Base-by-base conservation (phyloP, 2,329 filamentous ascomycete genomes). In the Exophiala sideris region DNA sequence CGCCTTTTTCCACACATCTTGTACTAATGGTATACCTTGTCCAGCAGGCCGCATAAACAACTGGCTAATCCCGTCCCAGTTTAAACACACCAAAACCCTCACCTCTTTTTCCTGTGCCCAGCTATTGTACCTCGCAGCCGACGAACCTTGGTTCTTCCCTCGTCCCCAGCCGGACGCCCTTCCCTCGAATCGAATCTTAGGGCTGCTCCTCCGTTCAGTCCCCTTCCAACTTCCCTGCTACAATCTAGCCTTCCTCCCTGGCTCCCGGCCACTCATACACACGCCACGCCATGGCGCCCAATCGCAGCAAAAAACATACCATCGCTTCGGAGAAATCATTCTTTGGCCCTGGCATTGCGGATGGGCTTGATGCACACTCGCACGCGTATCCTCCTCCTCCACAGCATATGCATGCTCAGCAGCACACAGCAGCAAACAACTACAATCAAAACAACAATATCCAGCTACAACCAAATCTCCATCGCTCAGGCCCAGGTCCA, bases 291-390 rank as follows among this genome's bases (percentile, higher is more conserved):
- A 60, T 57, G 57, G 54, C 57, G 47, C 55, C 50, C 39, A 33
- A 47, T 41, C 48, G 42, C 36, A 48, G 54, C 48, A 48, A 54
- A 51, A 57, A 53, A 45, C 42, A 52, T 49, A 45, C 54, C 57
- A 53, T 57, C 32, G 57, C 54, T 50, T 53, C 57, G 54, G 57
- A 57, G 48, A 60, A 55, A 57, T 50, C 48, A 54, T 39, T 41
- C 39, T 35, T 36, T 34, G 45, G 33, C 24, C 24, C 54, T 42
- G 47, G 35, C 41, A 49, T 41, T 47, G 50, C 42, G 41, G 44
- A 40, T 50, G 39, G 24, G 14, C 36, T 21, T 33, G 48, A 54
- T 49, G 21, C 51, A 38, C 45, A 33, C 14, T 16, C n/a, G 32
- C 24, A 53, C 44, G 48, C 48, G 29, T 40, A 39, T 20, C n/a